Percentiles rank a stretch among this genome's conserved stretches.
Conservation (phyloP, 2,329 filamentous ascomycete genomes). For the Cordyceps tenuipes region DNA sequence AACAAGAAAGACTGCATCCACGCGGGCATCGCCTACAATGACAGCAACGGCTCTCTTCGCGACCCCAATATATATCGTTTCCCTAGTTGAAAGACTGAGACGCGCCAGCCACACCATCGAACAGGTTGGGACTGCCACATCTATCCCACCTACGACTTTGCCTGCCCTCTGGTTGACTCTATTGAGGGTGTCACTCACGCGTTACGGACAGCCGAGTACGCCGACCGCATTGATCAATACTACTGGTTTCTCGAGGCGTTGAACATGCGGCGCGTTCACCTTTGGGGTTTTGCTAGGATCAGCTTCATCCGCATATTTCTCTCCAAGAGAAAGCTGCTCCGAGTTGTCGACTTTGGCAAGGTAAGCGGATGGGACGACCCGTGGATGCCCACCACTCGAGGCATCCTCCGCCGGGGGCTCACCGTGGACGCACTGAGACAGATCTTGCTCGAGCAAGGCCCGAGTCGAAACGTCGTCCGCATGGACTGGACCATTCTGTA, state of each 20-base stretch:
- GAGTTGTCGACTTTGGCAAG: conserved; percentile 44
- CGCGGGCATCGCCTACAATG: conserved; percentile 84
- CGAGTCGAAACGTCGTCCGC: conserved; percentile 64
- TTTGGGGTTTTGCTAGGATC: conserved; percentile 79
- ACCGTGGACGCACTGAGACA: conserved; percentile 65
- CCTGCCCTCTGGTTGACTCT: conserved; percentile 72
- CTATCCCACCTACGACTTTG: conserved; percentile 82
- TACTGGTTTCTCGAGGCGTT: conserved; percentile 75
- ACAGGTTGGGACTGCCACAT: conserved; percentile 64
- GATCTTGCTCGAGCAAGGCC: conserved; percentile 71
- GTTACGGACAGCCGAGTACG: conserved; percentile 76
- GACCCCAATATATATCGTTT: conserved; percentile 94
- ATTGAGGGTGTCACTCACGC: conserved; percentile 78
- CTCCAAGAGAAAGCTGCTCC: conserved; percentile 78
- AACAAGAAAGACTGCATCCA: conserved; percentile 84
- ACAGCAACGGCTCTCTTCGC: conserved; percentile 90
- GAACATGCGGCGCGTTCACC: conserved; percentile 65
- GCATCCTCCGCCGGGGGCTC: conserved; percentile 63
- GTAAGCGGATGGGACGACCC: conserved; percentile 75
- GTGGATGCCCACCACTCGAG: conserved; percentile 68
- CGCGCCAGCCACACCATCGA: conserved; percentile 59
- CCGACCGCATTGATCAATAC: conserved; percentile 78
- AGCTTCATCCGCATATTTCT: conserved; percentile 78
- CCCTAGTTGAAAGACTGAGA: conserved; percentile 56
- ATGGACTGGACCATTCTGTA: conserved; percentile 67